Percentiles rank a stretch among this genome's conserved stretches.
Conservation (phyloP, 2,329 filamentous ascomycete genomes). For the Tolypocladium tropicale region DNA sequence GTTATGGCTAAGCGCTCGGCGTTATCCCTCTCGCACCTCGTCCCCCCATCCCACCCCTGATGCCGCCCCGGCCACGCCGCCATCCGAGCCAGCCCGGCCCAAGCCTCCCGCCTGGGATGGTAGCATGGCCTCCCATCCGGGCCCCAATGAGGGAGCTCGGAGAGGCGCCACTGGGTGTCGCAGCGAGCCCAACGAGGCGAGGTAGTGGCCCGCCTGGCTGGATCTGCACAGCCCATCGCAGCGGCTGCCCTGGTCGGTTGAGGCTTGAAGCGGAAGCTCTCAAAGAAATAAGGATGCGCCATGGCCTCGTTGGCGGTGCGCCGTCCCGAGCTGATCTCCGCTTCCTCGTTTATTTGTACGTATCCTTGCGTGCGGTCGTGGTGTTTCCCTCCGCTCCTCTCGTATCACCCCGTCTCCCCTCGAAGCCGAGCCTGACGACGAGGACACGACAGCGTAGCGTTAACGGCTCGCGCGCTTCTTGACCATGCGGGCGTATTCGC, state of each 20-base stretch:
- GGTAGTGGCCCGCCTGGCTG: not conserved
- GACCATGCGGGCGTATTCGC: constrained; percentile 6
- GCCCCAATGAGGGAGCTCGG: not conserved
- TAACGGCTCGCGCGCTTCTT: not conserved
- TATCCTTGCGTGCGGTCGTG: not conserved
- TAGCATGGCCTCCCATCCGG: not conserved
- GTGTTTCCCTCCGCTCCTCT: too few relatives aligned
- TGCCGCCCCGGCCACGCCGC: not conserved
- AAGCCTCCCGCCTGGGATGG: not conserved
- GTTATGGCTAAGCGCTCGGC: too few relatives aligned
- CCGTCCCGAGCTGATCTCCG: not conserved
- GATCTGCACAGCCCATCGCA: not conserved
- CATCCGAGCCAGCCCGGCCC: not conserved
- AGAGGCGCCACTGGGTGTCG: not conserved
- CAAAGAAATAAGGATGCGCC: not conserved
- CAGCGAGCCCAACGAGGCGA: not conserved
- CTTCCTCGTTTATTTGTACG: not conserved
- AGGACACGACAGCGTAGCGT: not conserved
- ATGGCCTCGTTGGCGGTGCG: not conserved
- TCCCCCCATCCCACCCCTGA: not conserved
- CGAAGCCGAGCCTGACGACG: not conserved
- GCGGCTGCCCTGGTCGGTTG: not conserved
- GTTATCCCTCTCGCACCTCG: too few relatives aligned
- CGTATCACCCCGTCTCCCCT: not conserved
- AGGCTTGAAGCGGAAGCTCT: not conserved